Base-by-base conservation (phyloP, 805 yeast genomes). In the Nakazawaea peltata region DNA sequence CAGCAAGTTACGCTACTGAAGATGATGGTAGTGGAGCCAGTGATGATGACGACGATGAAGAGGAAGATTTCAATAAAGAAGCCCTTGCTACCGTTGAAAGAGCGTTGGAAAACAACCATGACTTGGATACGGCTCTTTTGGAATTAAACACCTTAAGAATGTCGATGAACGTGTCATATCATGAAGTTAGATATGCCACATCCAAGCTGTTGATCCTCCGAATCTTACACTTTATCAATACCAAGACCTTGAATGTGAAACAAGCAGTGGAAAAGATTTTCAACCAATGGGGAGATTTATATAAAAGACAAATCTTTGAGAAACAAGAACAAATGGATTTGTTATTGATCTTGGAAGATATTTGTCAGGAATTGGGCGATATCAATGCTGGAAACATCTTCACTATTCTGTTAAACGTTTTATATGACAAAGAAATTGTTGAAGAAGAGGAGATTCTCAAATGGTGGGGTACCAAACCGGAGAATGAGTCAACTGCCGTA, bases 141-240 rank as follows among this genome's bases (percentile, higher is more conserved):
- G 98, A 92, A 61, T 71, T 92, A 49, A 90, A 90, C 54, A 92
- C 98, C 0, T 68, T 92, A 51, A 73, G 97, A 61, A 90, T 92
- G 98, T 85, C 96, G 49, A 82, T 88, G 92, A 86, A 92, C 54
- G 98, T 87, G 13, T 73, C 92, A 0, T 90, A 92, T 57, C 94
- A 85, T 49, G 95, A 88, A 51, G 97, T 92, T 11, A 74, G 97
- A 53, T 58, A 64, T 21, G 94, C 95, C 4, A 85, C 95, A 0
- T 64, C 77, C 24, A 66, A 67, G 26, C 92, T 97, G 0, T 63
- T 92, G 49, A 48, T 86, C 29, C 63, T 65, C 28, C 71, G 92
- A 49, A 74, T 84, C 10, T 67, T 74, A 34, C 85, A 85, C 45
- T 80, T 82, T 48, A 73, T 87, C 26, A 69, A 76, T 27, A 83